Evolutionary conservation across 352 stramenopile species (phyloP), one percentile per base, ranked within the genome.

Genomic region (Globisporangium megalacanthum): DNA sequence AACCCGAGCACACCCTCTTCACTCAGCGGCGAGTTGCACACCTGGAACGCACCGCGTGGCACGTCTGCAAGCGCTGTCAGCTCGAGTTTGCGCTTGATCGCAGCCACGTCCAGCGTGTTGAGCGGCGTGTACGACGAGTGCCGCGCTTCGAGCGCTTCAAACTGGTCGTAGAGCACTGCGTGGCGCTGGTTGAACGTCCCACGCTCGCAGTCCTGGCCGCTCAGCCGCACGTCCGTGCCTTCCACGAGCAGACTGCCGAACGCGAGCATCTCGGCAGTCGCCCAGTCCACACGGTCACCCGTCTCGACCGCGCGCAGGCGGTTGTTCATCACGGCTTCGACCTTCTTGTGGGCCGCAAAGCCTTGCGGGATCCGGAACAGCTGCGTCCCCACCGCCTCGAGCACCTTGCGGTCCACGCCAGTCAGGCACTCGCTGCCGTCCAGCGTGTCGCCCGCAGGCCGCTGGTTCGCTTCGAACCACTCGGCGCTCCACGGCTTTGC

Each of bases 101-200:
- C 68, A 2, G 73, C 64, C 6, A 83, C 61, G 29, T 70, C 50
- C 1, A 92, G 74, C 52, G 84, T 69, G 17, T 99, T 98, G 9
- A 99, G 66, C n/a, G 96, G 96, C 14, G 88, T 97, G 73, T 98
- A 98, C 49, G 93, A 92, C 56, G 90, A 79, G 58, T 98, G 89
- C 15, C 80, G 68, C 0, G 79, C 79, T 1, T 72, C 83, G 1
- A 92, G 58, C 31, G 82, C 80, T 64, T 92, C 79, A 41, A 84
- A 85, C 66, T 97, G 89, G 60, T 95, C 83, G 52, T 94, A 92
- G 5, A 97, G 54, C 47, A 96, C 88, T 0, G 86, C 89, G 54
- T 97, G 89, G 44, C 89, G 82, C 62, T 94, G 85, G 54, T 91
- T 93, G 55, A 97, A 97, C 4, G 89, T 97, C 6, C 89, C 89